Evolutionary conservation across 2,329 filamentous ascomycete species (phyloP).

Genomic region (Aspergillus sp.): DNA sequence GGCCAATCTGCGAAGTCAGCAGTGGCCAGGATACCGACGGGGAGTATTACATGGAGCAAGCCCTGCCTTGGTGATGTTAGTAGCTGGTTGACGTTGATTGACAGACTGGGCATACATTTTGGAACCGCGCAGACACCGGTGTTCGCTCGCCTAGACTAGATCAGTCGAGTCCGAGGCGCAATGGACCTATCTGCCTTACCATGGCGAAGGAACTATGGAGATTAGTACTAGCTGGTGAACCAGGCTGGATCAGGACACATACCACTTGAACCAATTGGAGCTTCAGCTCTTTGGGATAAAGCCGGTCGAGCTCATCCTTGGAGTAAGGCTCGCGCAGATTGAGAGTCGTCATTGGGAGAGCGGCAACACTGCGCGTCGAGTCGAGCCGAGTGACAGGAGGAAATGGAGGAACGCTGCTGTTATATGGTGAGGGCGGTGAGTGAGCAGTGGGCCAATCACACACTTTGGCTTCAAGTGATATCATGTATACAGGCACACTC

Average conservation of each 20-base stretch:
- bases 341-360: constrained; percentile 63
- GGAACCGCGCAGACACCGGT: constrained; percentile 79
- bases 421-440: no score
- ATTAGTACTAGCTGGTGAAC: constrained; percentile 9
- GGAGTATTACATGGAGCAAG: constrained; percentile 37
- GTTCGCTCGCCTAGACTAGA: constrained; percentile 55
- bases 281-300: constrained; percentile 73
- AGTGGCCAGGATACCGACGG: constrained; percentile 1
- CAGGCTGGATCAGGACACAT: constrained; percentile 18
- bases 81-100: constrained; percentile 3
- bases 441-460: no score
- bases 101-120: constrained; percentile 50
- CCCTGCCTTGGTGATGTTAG: constrained; percentile 34
- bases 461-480: no score
- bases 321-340: constrained; percentile 67
- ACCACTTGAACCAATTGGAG: constrained; percentile 83
- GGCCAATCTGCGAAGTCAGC: constrained; percentile 57
- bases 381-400: no score
- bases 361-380: no score
- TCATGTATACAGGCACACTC: no score
- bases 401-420: no score
- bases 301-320: constrained; percentile 63
- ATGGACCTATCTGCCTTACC: constrained; percentile 41
- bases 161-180: not conserved
- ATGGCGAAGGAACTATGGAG: constrained; percentile 56